A percentile compares a stretch with the other conserved stretches of the same genome.
Conservation (phyloP, 1,284 basidiomycete species). For the Cerrena zonata region DNA sequence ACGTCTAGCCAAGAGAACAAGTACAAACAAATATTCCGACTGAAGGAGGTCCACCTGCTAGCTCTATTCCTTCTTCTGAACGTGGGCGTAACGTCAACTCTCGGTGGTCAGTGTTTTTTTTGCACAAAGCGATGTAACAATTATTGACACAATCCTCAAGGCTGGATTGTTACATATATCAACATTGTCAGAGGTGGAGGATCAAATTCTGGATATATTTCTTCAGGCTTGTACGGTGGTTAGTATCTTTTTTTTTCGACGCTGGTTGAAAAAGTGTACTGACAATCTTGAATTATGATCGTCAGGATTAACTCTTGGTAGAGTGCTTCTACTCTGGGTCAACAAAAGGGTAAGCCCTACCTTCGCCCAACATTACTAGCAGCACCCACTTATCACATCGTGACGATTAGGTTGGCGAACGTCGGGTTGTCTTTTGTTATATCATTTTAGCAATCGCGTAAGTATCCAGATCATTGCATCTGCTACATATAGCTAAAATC, state of each 20-base stretch:
- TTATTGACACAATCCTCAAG: too few relatives aligned
- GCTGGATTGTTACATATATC: constrained; percentile 51
- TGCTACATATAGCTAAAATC: not conserved
- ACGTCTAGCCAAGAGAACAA: constrained; percentile 23
- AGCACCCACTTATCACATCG: not conserved
- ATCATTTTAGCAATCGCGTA: constrained; percentile 32
- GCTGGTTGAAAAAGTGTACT: not conserved
- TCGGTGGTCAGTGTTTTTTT: constrained; percentile 33
- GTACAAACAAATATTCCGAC: constrained; percentile 34
- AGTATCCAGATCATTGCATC: constrained; percentile 8
- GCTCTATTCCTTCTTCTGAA: constrained; percentile 43
- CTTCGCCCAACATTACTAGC: not conserved
- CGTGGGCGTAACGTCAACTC: constrained; percentile 43
- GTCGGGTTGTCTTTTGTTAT: constrained; percentile 36
- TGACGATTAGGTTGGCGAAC: constrained; percentile 35
- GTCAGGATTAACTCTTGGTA: constrained; percentile 40
- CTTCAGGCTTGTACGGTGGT: constrained; percentile 49
- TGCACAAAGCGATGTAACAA: too few relatives aligned
- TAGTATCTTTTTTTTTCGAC: constrained; percentile 1
- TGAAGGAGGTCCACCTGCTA: constrained; percentile 36
- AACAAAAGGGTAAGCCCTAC: constrained; percentile 38
- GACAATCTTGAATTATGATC: constrained; percentile 3
- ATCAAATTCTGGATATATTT: constrained; percentile 44
- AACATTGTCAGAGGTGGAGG: constrained; percentile 42
- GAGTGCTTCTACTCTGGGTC: constrained; percentile 43